phyloP scores from a whole-genome alignment of 805 yeast genomes.

The Phaffomyces antillensis region DNA sequence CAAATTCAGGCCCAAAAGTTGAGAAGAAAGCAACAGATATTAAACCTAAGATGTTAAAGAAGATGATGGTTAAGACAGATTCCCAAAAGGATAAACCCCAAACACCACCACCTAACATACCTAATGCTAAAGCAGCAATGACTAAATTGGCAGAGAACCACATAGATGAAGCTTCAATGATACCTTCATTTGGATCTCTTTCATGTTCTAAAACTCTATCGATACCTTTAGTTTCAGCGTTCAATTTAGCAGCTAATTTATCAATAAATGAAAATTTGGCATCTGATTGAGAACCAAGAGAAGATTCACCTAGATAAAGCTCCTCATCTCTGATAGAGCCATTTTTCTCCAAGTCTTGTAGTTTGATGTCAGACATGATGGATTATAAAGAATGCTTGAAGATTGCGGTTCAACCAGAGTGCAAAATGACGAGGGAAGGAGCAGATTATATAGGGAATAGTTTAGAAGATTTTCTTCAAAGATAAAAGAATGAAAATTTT shows the following conservation, averaged over 20 bases:
- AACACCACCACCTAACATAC: constrained; percentile 59
- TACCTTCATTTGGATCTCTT: constrained; percentile 52
- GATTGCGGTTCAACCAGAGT: too few relatives aligned
- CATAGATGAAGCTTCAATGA: constrained; percentile 73
- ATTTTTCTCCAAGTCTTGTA: constrained; percentile 18
- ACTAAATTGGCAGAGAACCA: constrained; percentile 91
- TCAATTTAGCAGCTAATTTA: constrained; percentile 21
- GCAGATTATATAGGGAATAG: too few relatives aligned
- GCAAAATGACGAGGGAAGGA: too few relatives aligned
- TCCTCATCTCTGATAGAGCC: constrained; percentile 10
- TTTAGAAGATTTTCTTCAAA: too few relatives aligned
- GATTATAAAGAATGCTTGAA: too few relatives aligned
- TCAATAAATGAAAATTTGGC: constrained; percentile 13
- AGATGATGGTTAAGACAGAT: constrained; percentile 55
- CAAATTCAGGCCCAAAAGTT: constrained; percentile 73
- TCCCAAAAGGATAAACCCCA: constrained; percentile 72
- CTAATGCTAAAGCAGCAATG: constrained; percentile 73
- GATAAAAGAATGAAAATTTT: too few relatives aligned
- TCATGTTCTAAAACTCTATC: constrained; percentile 77
- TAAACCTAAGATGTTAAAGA: constrained; percentile 69
- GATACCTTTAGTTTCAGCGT: constrained; percentile 66
- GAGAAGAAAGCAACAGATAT: constrained; percentile 79
- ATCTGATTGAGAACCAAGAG: constrained; percentile 14
- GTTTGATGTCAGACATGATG: constrained; percentile 10
- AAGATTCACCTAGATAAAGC: constrained; percentile 16